phyloP scores from a whole-genome alignment of 305 asterid genomes.

The Stenogyne calaminthoides region DNA sequence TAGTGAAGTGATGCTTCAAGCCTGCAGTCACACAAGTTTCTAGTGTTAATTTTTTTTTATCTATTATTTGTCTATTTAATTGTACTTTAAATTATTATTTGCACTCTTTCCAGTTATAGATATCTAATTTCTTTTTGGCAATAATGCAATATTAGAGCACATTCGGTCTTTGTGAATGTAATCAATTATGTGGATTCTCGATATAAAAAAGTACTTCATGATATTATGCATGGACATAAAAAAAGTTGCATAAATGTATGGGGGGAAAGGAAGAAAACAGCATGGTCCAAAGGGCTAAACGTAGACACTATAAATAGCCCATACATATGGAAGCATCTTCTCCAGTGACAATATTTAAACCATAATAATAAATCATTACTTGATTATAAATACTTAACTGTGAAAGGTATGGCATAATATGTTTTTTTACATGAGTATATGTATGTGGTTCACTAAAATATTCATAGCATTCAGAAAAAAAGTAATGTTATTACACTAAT shows the following conservation, averaged over 20 bases:
- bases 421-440: no score
- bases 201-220: not conserved
- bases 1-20: no score
- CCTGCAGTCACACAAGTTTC: no score
- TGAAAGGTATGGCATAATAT: no score
- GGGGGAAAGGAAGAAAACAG: constrained; percentile 16
- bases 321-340: not conserved
- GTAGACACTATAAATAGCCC: constrained; percentile 28
- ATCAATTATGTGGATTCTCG: not conserved
- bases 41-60: no score
- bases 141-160: not conserved
- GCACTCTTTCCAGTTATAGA: not conserved
- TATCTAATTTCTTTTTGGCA: no score
- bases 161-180: not conserved
- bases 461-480: no score
- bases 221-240: constrained; percentile 2
- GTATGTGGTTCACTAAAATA: no score
- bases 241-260: constrained; percentile 12
- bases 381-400: not conserved
- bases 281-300: constrained; percentile 36
- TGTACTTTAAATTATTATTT: not conserved
- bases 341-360: not conserved
- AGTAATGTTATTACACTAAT: no score
- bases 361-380: not conserved
- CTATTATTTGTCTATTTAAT: not conserved